Percentiles rank a stretch among this genome's conserved stretches.
These are phyloP conservation scores for Kazachstania taianensis DNA, from an alignment of 805 yeast genomes.

Conservation along the genomic window DNA sequence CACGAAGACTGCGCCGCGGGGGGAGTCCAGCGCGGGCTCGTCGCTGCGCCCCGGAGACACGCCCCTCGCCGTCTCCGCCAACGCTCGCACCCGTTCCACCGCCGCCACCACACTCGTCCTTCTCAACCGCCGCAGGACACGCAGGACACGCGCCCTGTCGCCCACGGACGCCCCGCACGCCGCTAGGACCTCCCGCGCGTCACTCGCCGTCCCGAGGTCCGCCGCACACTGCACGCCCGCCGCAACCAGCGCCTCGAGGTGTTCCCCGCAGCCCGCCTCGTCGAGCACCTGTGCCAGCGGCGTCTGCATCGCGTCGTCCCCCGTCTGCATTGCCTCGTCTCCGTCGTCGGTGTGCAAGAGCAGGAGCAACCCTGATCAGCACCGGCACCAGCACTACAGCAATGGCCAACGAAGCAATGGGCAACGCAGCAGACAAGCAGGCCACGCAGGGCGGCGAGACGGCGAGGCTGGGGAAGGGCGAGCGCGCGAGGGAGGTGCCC, in stretches of 20 bases:
- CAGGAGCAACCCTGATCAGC: background rate
- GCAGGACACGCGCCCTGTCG: slow-evolving; percentile 63
- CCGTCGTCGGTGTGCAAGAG: too few relatives aligned
- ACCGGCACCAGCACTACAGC: background rate
- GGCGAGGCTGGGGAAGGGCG: slow-evolving; percentile 15
- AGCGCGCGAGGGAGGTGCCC: slow-evolving; percentile 14
- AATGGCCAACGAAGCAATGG: background rate
- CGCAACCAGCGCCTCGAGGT: too few relatives aligned
- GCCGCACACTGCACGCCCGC: slow-evolving; percentile 18
- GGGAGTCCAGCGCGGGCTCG: slow-evolving; percentile 58
- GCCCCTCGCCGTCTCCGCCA: slow-evolving; percentile 14
- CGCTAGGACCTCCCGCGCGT: slow-evolving; percentile 19
- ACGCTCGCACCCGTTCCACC: background rate
- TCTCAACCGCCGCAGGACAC: slow-evolving; percentile 37
- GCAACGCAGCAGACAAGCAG: too few relatives aligned
- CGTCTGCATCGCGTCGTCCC: background rate
- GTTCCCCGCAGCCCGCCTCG: slow-evolving; percentile 15
- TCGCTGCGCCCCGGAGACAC: slow-evolving; percentile 31
- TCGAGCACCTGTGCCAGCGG: slow-evolving; percentile 7
- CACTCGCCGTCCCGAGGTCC: slow-evolving; percentile 7
- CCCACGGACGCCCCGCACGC: slow-evolving; percentile 65
- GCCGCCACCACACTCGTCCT: slow-evolving; percentile 16
- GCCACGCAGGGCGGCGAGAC: slow-evolving; percentile 4
- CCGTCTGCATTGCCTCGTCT: background rate
- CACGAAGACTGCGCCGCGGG: slow-evolving; percentile 50